Base-by-base conservation (phyloP, 176 grass and related monocot species). In the Aegilops longissima region DNA sequence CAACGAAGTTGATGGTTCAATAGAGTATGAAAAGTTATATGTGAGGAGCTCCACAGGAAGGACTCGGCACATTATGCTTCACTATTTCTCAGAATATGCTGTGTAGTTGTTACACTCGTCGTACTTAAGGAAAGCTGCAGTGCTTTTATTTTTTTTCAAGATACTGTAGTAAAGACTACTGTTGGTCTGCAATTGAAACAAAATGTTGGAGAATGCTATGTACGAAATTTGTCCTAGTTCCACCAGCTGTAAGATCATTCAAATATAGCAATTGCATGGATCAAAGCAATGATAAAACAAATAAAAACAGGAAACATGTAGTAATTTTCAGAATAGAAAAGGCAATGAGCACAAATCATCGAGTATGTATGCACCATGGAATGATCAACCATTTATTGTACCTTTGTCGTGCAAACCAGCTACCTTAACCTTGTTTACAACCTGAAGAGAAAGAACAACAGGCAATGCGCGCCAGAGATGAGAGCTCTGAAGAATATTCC, bases 351-450 rank as follows among this genome's bases (percentile, higher is more conserved):
- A 18, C 6, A 83, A 70, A 34, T 24, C 3, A 71, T 71, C 23
- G 18, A 82, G 58, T 80, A 17, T 23, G 45, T 30, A 85, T 85
- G 64, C 23, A 23, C 14, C 47, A 76, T 16, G 42, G 24, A 68
- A 56, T 27, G 5, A 77, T 16, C 47, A 76, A 25, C 1, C 45
- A 31, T 52, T 30, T 54, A 4, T 85, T 69, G 61, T 80, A 96
- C 96, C 96, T 93, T 98, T 98, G 70, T 98, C 96, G 33, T 98
- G 92, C 82, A 98, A 93, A 27, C 93, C 93, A 69, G 96, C 88
- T 85, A 98, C 40, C 24, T 93, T 83, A 85, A 80, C 36, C 58
- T 90, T 94, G 87, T 98, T 98, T 86, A 96, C 70, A 88, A 93
- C 82, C 96, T 96, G 93, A 90, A 86, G 0, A 78, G 86, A 82